Evolutionary conservation across 441 rosid genomes (phyloP), one percentile per base, ranked within the genome.

Genomic region (Syzygium syzygioides): DNA sequence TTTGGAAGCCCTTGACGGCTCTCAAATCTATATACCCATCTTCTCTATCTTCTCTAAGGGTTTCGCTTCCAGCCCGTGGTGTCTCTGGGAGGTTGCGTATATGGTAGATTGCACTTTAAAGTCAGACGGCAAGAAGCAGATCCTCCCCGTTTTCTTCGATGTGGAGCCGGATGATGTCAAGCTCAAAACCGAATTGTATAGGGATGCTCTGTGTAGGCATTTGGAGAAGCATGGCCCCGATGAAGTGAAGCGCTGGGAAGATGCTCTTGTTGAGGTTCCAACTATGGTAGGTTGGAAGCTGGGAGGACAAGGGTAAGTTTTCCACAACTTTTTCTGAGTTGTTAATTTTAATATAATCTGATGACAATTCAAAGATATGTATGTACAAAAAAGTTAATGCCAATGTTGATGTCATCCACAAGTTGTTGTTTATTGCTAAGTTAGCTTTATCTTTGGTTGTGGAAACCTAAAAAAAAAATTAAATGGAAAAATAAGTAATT

Each of bases 1-100:
- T 25, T 0, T 57, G n/a, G 3, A 0, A 25, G 62, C 62, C 14
- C 62, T 57, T 11, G n/a, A 57, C 1, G 13, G 11, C 62, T 1
- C 62, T 57, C 62, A 57, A 23, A 25, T 57, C 0, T 57, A 57
- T 57, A 25, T 57, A 0, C 62, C 62, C 62, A 57, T 57, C 62
- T 57, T 57, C n/a, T n/a, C n/a, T n/a, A 66, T 66, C 7, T 66
- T 66, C 62, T 57, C 62, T 25, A 57, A 25, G 62, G 62, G 62
- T 1, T 57, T 25, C 1, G n/a, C 62, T 57, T 57, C 62, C 1
- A 57, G 62, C 4, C n/a, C 3, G 0, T 57, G 62, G n/a, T 57
- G 62, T 12, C 62, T 57, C 62, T 14, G 7, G 25, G 62, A 57
- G 62, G 62, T 57, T 57, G n/a, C 14, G 14, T 3, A 57, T 57